Percentiles rank a stretch among this genome's conserved stretches.
Conservation (phyloP, 495 filamentous ascomycete genomes). For the Penicillium verhagenii region DNA sequence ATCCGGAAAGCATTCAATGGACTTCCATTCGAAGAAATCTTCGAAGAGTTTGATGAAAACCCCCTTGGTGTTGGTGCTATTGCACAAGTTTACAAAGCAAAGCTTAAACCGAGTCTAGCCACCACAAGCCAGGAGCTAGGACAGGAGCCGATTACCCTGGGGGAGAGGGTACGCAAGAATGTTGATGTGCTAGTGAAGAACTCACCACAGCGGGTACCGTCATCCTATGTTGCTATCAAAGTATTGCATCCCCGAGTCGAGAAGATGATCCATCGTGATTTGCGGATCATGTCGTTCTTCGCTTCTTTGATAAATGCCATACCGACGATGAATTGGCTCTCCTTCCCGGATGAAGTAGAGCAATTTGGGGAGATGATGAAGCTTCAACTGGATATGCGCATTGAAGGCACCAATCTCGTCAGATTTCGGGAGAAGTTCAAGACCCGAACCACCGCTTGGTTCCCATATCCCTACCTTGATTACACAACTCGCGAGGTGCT, state of each 20-base stretch:
- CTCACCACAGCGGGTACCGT: conserved; percentile 80
- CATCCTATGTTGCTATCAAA: conserved; percentile 92
- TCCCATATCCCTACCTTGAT: conserved; percentile 88
- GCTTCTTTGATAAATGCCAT: conserved; percentile 80
- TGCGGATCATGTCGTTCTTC: conserved; percentile 93
- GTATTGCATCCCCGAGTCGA: conserved; percentile 93
- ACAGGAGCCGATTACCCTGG: conserved; percentile 52
- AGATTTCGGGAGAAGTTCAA: conserved; percentile 91
- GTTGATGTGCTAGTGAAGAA: conserved; percentile 85
- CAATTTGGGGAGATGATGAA: conserved; percentile 99
- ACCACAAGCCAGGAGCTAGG: conserved; percentile 53
- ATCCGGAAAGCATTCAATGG: conserved; percentile 80
- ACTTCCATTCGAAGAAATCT: conserved; percentile 81
- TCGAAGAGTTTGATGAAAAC: conserved; percentile 91
- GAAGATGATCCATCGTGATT: conserved; percentile 79
- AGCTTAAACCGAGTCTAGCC: conserved; percentile 77
- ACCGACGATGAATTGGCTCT: conserved; percentile 97
- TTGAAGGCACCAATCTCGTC: conserved; percentile 86
- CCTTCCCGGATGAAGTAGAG: conserved; percentile 87
- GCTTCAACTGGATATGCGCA: conserved; percentile 90
- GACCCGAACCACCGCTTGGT: conserved; percentile 86
- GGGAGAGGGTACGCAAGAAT: conserved; percentile 70
- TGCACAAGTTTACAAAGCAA: conserved; percentile 97
- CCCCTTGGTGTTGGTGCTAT: conserved; percentile 95
- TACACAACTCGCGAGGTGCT: conserved; percentile 90